Evolutionary conservation across 306 rosid genomes (phyloP), one percentile per base, ranked within the genome.

Genomic region (Argentina anserina): DNA sequence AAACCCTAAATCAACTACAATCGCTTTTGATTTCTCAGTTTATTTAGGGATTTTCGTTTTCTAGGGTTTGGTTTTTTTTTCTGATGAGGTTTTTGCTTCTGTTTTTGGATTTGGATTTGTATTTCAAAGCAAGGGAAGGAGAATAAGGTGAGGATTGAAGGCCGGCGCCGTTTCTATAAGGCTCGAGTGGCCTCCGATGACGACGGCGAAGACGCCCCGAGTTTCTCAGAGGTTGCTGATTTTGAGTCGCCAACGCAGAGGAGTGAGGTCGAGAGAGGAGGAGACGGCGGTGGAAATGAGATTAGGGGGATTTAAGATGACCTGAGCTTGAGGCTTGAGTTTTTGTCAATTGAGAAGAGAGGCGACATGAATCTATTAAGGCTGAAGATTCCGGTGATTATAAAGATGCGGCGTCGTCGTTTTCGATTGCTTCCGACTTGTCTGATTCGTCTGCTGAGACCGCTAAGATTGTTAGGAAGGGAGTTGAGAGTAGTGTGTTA

Each of bases 131-230:
- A 78, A 58, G 84, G 69, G 41, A 79, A 80, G 79, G 81, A 79
- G 40, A 65, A 42, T 6, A 93, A 88, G 89, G 87, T 89, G 75
- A 88, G 84, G 73, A 79, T 89, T 60, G 78, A 75, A 71, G 97
- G 97, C 29, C 83, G 90, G 3, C 94, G 97, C 42, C 97, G 97
- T 43, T 89, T 93, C 11, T 93, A 96, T 81, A 94, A 91, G 77
- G 78, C 84, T 65, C 41, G 65, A 31, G 65, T 34, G 7, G 83
- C 86, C 15, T 49, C 65, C 23, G 87, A 75, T 0, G 75, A 69
- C 11, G 31, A 53, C 31, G 7, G n/a, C 4, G 29, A 23, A 33
- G 86, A 86, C 25, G 87, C 84, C 49, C 75, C 83, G 11, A 55
- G 17, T 0, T 67, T 86, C 74, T 78, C 76, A 31, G 85, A 70